Evolutionary conservation across 2,329 filamentous ascomycete species (phyloP).

Genomic region (Bimuria novae-zelandiae): DNA sequence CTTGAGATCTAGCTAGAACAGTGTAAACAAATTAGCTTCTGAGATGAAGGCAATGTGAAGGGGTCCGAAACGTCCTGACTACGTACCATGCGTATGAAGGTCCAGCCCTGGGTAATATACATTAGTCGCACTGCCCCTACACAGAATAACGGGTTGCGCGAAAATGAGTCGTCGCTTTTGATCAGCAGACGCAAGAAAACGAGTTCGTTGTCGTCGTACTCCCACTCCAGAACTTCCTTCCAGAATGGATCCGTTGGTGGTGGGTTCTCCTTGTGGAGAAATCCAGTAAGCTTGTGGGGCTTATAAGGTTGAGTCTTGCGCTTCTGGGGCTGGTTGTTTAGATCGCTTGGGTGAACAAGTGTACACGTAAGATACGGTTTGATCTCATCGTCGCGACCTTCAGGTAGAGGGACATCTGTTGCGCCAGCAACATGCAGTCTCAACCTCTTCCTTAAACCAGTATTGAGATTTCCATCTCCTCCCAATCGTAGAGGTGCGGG

Average conservation of each 20-base stretch:
- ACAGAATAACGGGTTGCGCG: constrained; percentile 65
- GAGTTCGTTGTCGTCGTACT: constrained; percentile 69
- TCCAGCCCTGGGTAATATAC: constrained; percentile 64
- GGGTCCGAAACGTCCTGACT: background rate
- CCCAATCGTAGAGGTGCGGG: constrained; percentile 62
- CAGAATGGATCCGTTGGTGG: constrained; percentile 65
- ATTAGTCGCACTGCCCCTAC: constrained; percentile 64
- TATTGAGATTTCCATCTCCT: constrained; percentile 57
- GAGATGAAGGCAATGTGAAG: background rate
- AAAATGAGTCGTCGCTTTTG: constrained; percentile 69
- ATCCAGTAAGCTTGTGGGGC: constrained; percentile 61
- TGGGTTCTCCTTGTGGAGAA: constrained; percentile 63
- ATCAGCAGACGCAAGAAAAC: constrained; percentile 67
- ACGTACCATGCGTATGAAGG: constrained; percentile 61
- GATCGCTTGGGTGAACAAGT: constrained; percentile 62
- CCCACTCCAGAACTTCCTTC: constrained; percentile 70
- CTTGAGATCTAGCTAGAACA: constrained; percentile 59
- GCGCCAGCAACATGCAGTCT: constrained; percentile 66
- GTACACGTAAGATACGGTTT: constrained; percentile 70
- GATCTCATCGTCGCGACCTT: constrained; percentile 56
- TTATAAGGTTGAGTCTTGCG: constrained; percentile 66
- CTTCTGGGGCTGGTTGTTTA: constrained; percentile 58
- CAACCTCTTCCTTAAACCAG: constrained; percentile 55
- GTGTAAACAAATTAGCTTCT: background rate
- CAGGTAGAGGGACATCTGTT: constrained; percentile 62